Evolutionary conservation across 2,329 filamentous ascomycete species (phyloP), one percentile per base, ranked within the genome.

Genomic region (Ceratocystis colombiana): DNA sequence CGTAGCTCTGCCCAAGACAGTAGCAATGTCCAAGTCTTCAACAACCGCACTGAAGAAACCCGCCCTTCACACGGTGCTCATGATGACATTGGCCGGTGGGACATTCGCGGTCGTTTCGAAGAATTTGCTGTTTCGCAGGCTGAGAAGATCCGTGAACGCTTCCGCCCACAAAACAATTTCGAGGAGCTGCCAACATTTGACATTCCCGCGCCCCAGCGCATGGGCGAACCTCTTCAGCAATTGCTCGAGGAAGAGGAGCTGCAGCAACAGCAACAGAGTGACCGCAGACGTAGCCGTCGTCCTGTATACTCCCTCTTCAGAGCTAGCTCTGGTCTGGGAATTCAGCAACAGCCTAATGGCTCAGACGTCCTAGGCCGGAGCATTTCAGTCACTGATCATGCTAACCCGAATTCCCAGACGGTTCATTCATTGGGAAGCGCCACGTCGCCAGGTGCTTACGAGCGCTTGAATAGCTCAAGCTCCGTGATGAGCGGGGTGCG

Each of bases 81-180:
- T 12, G 71, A 71, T 8, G 71, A 70, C 20, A 66, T 71, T 17
- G 70, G 71, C 28, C 75, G 78, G 53, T 86, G 84, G 84, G 83
- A 86, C 70, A 70, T 87, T 8, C 79, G 79, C 44, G 76, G 76
- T 8, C 78, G 83, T 15, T 72, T 87, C 1, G 84, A 87, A 68
- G 80, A 85, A 61, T 86, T 86, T 70, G 83, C 84, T 0, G 82
- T 78, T 1, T 79, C 77, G 6, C 83, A 86, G 68, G 84, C 83
- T 0, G 84, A 87, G 69, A 81, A 78, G 71, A 73, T 86, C 5
- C 77, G 83, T 8, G 84, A 86, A 65, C 79, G 76, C 67, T 77
- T 84, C 61, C 77, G 80, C 10, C 79, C 83, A 8, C 79, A 79
- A 0, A 77, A 79, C 0, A 79, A 82, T 70, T 82, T 79, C 1